Percentiles rank a stretch among this genome's conserved stretches.
Evolutionary conservation across 495 filamentous ascomycete species (phyloP).

Genomic region (Corynascus novoguineensis): DNA sequence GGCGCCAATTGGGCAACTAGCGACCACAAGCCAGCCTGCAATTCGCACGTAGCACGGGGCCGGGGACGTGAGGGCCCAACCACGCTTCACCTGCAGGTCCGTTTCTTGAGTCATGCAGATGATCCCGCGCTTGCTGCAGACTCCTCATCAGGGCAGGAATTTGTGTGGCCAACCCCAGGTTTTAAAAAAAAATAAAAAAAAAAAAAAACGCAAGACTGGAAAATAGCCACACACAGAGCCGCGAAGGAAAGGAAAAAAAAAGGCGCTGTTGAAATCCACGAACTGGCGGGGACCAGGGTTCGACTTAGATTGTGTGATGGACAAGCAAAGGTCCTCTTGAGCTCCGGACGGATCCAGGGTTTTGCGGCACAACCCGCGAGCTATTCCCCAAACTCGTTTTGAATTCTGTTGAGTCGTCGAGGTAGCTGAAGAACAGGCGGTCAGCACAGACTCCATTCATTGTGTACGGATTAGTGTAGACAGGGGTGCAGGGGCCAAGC

Average conservation of each 20-base stretch:
- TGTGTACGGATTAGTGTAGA: neutral
- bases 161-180: neutral
- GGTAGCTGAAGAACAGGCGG: conserved; percentile 11
- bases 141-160: conserved; percentile 5
- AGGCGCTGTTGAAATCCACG: neutral
- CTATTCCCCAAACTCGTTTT: neutral
- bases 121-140: neutral
- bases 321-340: neutral
- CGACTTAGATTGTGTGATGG: neutral
- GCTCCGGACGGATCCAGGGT: neutral
- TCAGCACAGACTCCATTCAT: conserved; percentile 1
- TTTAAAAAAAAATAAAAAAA: neutral
- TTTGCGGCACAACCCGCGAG: neutral
- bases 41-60: conserved; percentile 15
- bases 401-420: neutral
- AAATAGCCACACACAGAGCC: neutral
- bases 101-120: conserved; percentile 9
- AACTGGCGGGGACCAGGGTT: neutral
- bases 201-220: neutral
- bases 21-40: conserved; percentile 4
- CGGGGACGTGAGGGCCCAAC: neutral
- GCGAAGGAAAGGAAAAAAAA: neutral
- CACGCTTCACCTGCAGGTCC: conserved; percentile 12
- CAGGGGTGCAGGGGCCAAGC: conserved; percentile 2
- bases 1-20: conserved; percentile 1